phyloP scores from a whole-genome alignment of 2,329 filamentous ascomycete species.

The Diaporthe sp. region DNA sequence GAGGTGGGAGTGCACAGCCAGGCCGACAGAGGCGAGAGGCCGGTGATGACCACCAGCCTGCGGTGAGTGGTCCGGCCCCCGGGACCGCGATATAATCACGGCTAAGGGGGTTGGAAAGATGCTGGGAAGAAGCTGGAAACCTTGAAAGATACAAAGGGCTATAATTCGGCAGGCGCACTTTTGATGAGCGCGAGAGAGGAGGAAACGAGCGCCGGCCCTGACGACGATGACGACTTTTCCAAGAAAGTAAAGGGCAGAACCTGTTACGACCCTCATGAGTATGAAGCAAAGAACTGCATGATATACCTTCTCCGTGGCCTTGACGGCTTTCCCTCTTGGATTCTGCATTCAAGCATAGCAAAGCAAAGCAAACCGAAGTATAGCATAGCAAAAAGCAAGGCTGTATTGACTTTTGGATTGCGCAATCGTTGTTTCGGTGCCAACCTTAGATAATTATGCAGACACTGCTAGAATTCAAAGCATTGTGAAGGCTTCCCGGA shows the following conservation, averaged over 20 bases:
- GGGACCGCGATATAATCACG: constrained; percentile 37
- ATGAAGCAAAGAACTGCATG: constrained; percentile 29
- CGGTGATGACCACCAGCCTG: background rate
- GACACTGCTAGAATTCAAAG: constrained; percentile 1
- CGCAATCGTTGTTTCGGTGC: constrained; percentile 1
- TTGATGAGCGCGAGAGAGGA: background rate
- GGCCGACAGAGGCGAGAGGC: constrained; percentile 20
- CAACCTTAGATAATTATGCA: background rate
- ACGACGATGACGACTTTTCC: constrained; percentile 13
- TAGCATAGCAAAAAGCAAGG: background rate
- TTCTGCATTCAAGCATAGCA: constrained; percentile 28
- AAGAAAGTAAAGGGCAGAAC: background rate
- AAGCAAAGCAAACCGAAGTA: background rate
- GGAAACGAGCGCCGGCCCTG: constrained; percentile 4
- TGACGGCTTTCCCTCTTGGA: background rate
- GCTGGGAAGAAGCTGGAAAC: background rate
- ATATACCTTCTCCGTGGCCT: constrained; percentile 8
- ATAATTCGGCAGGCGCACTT: background rate
- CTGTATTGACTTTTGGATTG: background rate
- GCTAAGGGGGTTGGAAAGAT: background rate
- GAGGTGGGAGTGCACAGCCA: constrained; percentile 12
- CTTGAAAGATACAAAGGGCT: background rate
- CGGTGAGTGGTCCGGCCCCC: constrained; percentile 29
- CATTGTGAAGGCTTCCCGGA: background rate
- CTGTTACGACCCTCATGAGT: constrained; percentile 25